Evolutionary conservation across 1,284 basidiomycete genomes (phyloP), one percentile per base, ranked within the genome.

Genomic region (Inonotus hispidus): DNA sequence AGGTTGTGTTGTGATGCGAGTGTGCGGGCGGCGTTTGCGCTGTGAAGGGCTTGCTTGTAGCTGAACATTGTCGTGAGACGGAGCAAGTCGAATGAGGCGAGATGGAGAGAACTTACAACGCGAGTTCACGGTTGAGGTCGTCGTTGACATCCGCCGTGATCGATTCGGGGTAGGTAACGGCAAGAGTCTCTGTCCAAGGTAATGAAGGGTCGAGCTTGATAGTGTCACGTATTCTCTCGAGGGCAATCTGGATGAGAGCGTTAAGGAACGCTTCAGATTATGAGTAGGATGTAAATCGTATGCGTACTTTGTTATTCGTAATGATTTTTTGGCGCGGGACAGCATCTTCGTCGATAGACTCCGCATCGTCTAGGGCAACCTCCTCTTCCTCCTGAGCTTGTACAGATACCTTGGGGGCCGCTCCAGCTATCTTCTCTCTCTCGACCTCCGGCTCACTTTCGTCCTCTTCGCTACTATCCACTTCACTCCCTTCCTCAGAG

Each of bases 41-140:
- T 79, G 66, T 95, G 87, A 0, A 98, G 79, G 0, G 95, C 94
- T 74, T 98, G 93, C 74, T 98, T 97, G 80, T 98, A 98, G 77
- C 94, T 96, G n/a, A n/a, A 68, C 62, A 52, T 56, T 13, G 38
- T 53, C 2, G 16, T 46, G 13, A 52, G 27, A 47, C 19, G 21
- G 23, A 8, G 52, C 45, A 16, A 55, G 11, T 19, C 53, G 3
- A 53, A 13, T 35, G 35, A 35, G 56, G 29, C 14, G 23, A 37
- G 29, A 7, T 23, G 32, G 8, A 41, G 11, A 49, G 25, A 56
- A 53, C 90, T 64, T 72, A 95, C 92, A 98, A 98, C 8, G 93
- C 90, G 50, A 97, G 84, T 76, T 98, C 96, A 62, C 96, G 88
- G 68, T 93, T 90, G 35, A 99, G 79, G 74, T 98, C 95, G 70